These are phyloP conservation scores for Raphanus sativus DNA, from an alignment of 345 rosid species.

Conservation along the genomic window DNA sequence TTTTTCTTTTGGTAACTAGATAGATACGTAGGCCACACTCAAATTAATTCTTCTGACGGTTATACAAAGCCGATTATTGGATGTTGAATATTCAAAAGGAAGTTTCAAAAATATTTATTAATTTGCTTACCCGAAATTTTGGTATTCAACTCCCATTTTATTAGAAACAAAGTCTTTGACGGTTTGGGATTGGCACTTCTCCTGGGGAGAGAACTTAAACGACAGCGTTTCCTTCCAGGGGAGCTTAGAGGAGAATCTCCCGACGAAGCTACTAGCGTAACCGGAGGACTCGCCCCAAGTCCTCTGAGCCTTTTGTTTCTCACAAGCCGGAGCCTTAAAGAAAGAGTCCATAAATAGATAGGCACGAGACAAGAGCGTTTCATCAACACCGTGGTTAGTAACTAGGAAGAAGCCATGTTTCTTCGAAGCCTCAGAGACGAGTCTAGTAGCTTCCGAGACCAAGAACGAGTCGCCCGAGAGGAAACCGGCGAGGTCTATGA, in stretches of 20 bases:
- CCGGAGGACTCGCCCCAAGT: conserved; percentile 7
- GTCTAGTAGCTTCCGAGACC: conserved; percentile 12
- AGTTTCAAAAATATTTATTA: background rate
- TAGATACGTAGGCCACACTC: background rate
- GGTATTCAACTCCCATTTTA: conserved; percentile 5
- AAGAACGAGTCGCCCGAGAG: conserved; percentile 4
- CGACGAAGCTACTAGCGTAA: conserved; percentile 7
- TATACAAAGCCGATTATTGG: background rate
- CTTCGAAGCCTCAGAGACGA: conserved; percentile 5
- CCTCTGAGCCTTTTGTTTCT: conserved; percentile 18
- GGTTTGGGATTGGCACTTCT: background rate
- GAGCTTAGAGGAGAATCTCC: background rate
- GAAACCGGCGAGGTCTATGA: conserved; percentile 10
- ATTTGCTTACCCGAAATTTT: conserved; percentile 10
- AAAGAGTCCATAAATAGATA: background rate
- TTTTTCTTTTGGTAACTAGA: background rate
- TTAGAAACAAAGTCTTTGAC: background rate
- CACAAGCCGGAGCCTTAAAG: background rate
- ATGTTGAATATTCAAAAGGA: background rate
- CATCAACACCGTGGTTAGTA: conserved; percentile 13
- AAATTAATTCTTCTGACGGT: background rate
- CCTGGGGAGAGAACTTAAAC: conserved; percentile 1
- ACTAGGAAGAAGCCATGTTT: conserved; percentile 21
- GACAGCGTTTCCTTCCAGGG: conserved; percentile 15
- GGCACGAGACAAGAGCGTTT: conserved; percentile 13